Conservation (phyloP, 768 basidiomycete species). For the Amanita muscaria region DNA sequence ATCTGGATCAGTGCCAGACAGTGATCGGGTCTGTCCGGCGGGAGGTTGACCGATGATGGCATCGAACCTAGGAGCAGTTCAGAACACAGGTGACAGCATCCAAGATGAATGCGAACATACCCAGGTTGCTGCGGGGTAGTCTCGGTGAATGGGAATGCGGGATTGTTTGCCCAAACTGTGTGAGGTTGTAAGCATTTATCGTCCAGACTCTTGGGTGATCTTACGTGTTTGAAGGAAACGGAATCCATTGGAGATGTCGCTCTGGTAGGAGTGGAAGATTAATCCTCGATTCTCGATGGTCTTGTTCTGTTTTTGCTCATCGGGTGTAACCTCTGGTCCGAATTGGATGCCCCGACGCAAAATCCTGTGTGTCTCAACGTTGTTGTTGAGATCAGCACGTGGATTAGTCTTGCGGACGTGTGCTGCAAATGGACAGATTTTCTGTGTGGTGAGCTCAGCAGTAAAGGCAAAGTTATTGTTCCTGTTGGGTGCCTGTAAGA, state of each 20-base stretch:
- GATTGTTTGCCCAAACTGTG: conserved; percentile 31
- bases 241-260: conserved; percentile 31
- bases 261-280: conserved; percentile 37
- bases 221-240: conserved; percentile 33
- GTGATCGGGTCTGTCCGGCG: conserved; percentile 12
- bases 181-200: not conserved
- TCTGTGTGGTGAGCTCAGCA: conserved; percentile 25
- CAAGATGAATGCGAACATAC: conserved; percentile 12
- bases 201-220: conserved; percentile 6
- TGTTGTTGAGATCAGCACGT: conserved; percentile 32
- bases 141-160: conserved; percentile 26
- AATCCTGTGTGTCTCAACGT: conserved; percentile 27
- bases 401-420: conserved; percentile 40
- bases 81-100: no score
- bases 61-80: conserved; percentile 32
- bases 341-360: conserved; percentile 42
- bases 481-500: conserved; percentile 14
- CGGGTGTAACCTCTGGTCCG: conserved; percentile 38
- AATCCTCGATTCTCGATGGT: conserved; percentile 41
- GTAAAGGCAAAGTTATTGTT: conserved; percentile 37
- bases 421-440: conserved; percentile 39
- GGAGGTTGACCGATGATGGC: conserved; percentile 39
- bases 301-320: conserved; percentile 26
- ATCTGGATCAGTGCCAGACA: conserved; percentile 27
- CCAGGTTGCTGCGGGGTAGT: conserved; percentile 22